phyloP scores from a whole-genome alignment of 2,329 filamentous ascomycete genomes.

The Aspergillus udagawae region DNA sequence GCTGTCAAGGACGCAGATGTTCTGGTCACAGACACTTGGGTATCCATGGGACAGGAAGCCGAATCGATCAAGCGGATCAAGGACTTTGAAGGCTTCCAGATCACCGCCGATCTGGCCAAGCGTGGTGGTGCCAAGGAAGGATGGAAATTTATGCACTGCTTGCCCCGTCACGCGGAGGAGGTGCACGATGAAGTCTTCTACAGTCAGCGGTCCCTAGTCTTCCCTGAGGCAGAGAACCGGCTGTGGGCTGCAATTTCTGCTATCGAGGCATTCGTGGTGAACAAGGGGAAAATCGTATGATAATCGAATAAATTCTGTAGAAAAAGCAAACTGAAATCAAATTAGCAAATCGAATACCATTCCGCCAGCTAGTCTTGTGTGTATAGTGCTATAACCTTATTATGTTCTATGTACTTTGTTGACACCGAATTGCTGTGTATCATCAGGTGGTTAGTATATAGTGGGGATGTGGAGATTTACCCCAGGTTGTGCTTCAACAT shows the following conservation, averaged over 20 bases:
- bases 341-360: not conserved
- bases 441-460: not conserved
- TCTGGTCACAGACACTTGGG: slow-evolving; percentile 94
- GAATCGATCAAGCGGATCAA: slow-evolving; percentile 73
- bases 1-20: slow-evolving; percentile 82
- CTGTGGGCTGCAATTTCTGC: slow-evolving; percentile 86
- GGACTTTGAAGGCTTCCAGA: slow-evolving; percentile 85
- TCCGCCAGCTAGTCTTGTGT: not conserved
- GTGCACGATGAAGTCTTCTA: slow-evolving; percentile 96
- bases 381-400: not conserved
- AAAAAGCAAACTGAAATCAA: not conserved
- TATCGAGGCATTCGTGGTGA: slow-evolving; percentile 87
- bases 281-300: slow-evolving; percentile 72
- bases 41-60: slow-evolving; percentile 95
- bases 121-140: slow-evolving; percentile 78
- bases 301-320: slow-evolving; percentile 47
- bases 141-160: slow-evolving; percentile 99
- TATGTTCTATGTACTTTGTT: not conserved
- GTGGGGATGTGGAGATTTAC: not conserved
- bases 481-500: not conserved
- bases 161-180: slow-evolving; percentile 88
- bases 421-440: too few relatives aligned
- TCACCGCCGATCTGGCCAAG: slow-evolving; percentile 79
- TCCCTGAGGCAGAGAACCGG: slow-evolving; percentile 90
- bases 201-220: slow-evolving; percentile 77